These are phyloP conservation scores for Magnaporthiopsis rhizophila DNA, from an alignment of 2,329 filamentous ascomycete genomes.

Conservation along the genomic window DNA sequence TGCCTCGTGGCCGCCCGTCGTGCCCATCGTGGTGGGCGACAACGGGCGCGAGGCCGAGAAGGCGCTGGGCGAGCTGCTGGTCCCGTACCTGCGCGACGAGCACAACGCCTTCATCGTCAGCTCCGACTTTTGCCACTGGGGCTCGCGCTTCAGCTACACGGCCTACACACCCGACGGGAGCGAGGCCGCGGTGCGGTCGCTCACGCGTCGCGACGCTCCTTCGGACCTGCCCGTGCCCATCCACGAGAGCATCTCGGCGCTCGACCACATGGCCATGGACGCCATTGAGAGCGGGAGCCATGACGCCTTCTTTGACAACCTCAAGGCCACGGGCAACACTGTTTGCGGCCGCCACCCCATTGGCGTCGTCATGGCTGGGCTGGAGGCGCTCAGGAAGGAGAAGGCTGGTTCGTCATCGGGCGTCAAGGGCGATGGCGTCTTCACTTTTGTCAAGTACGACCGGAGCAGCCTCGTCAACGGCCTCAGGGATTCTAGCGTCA, in stretches of 20 bases:
- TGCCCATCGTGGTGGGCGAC: slow-evolving; percentile 81
- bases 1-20: slow-evolving; percentile 57
- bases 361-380: slow-evolving; percentile 79
- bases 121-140: slow-evolving; percentile 98
- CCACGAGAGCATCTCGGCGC: slow-evolving; percentile 72
- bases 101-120: slow-evolving; percentile 79
- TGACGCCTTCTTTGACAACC: slow-evolving; percentile 57
- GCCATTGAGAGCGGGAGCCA: slow-evolving; percentile 74
- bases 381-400: slow-evolving; percentile 54
- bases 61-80: slow-evolving; percentile 59
- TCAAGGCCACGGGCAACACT: slow-evolving; percentile 74
- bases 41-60: slow-evolving; percentile 60
- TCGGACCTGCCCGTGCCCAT: slow-evolving; percentile 37
- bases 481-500: slow-evolving; percentile 74
- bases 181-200: slow-evolving; percentile 31
- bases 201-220: slow-evolving; percentile 26
- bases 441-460: slow-evolving; percentile 80
- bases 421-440: slow-evolving; percentile 40
- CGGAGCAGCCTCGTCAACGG: slow-evolving; percentile 68
- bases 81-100: slow-evolving; percentile 68
- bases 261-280: slow-evolving; percentile 78
- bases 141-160: slow-evolving; percentile 72
- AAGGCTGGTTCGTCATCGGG: slow-evolving; percentile 15
- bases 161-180: slow-evolving; percentile 55
- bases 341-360: slow-evolving; percentile 95